Conservation (phyloP, 768 basidiomycete species). For the Daedaleopsis nitida region DNA sequence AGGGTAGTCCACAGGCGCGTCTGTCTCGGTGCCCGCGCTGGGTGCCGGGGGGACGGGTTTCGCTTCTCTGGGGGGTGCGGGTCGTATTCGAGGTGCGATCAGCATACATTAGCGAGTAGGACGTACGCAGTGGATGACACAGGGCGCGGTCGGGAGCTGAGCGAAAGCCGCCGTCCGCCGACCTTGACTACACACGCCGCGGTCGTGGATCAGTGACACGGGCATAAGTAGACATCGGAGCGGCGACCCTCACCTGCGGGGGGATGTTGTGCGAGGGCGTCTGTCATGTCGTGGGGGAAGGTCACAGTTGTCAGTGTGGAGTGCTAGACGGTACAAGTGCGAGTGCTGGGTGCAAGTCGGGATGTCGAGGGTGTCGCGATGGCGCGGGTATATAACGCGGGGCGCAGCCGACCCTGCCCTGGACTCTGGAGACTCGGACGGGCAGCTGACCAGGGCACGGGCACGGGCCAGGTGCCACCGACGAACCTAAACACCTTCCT, state of each 20-base stretch:
- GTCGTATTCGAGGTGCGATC: no score
- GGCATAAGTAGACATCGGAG: background rate
- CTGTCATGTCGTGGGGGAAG: conserved; percentile 15
- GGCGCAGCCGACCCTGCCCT: conserved; percentile 1
- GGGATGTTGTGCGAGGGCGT: conserved; percentile 20
- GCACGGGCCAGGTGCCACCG: conserved; percentile 20
- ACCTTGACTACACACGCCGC: conserved; percentile 20
- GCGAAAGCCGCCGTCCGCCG: conserved; percentile 25
- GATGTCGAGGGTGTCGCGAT: background rate
- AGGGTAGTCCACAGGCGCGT: conserved; percentile 22
- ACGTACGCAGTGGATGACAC: conserved; percentile 11
- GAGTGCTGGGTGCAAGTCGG: background rate
- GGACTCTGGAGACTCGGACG: no score
- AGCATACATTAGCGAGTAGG: background rate
- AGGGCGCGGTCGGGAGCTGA: conserved; percentile 19
- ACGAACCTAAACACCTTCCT: conserved; percentile 20
- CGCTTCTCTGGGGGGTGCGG: no score
- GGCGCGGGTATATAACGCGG: conserved; percentile 9
- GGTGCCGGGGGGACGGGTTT: conserved; percentile 2
- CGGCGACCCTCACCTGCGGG: conserved; percentile 21
- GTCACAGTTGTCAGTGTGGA: background rate
- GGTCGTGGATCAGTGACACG: background rate
- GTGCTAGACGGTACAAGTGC: background rate
- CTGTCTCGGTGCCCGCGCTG: background rate
- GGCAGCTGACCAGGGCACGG: conserved; percentile 19